These are phyloP conservation scores for Phytophthora capsici DNA, from an alignment of 352 stramenopile species.

Conservation along the genomic window DNA sequence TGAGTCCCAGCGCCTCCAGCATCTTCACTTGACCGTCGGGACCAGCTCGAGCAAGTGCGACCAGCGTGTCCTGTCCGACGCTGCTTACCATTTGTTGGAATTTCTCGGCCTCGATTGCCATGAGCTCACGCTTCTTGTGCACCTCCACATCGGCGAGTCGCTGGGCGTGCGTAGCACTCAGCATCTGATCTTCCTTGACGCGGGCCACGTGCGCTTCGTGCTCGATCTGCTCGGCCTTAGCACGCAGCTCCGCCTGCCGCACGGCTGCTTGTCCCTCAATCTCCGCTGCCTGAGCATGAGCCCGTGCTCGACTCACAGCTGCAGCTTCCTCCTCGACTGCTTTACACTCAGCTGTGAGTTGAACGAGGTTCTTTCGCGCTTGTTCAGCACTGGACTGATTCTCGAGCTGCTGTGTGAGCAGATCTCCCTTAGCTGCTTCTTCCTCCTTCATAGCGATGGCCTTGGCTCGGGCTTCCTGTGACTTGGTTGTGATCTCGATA, in stretches of 20 bases:
- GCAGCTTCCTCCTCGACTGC: constrained; percentile 72
- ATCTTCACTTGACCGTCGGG: constrained; percentile 84
- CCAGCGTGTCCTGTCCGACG: constrained; percentile 78
- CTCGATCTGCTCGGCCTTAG: constrained; percentile 72
- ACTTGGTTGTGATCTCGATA: constrained; percentile 89
- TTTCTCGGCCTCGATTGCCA: constrained; percentile 79
- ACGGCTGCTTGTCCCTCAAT: constrained; percentile 78
- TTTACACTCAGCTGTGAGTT: constrained; percentile 73
- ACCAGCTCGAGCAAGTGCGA: constrained; percentile 71
- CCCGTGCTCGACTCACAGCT: constrained; percentile 68
- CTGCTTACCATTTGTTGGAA: constrained; percentile 85
- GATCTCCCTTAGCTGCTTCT: constrained; percentile 73
- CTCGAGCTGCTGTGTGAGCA: constrained; percentile 80
- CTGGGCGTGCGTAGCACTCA: constrained; percentile 62
- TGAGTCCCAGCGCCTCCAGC: constrained; percentile 75
- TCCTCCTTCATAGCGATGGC: constrained; percentile 84
- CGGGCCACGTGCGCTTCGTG: constrained; percentile 65
- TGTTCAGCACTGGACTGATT: constrained; percentile 80
- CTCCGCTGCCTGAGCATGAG: constrained; percentile 66
- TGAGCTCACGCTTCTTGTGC: constrained; percentile 80
- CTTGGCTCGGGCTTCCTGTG: constrained; percentile 79
- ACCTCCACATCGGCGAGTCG: constrained; percentile 74
- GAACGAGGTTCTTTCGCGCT: constrained; percentile 78
- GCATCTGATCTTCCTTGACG: constrained; percentile 67
- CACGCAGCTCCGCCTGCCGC: constrained; percentile 68